Evolutionary conservation across 441 rosid genomes (phyloP).

Genomic region (Euphorbia schlechtendalii): DNA sequence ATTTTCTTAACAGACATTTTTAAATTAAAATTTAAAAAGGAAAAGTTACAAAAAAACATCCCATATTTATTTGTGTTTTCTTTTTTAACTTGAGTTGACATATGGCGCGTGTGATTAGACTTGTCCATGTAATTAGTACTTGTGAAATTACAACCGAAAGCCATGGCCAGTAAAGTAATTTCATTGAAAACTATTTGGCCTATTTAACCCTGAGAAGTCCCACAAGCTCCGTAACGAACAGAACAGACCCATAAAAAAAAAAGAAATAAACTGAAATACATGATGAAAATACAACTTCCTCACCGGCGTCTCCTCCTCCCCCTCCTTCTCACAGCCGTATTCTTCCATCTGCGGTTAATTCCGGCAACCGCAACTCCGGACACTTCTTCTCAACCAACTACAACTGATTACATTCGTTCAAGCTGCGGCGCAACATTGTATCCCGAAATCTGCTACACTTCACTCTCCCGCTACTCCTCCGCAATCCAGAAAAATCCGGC

Average conservation of each 20-base stretch:
- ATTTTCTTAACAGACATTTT: no score
- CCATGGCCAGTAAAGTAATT: no score
- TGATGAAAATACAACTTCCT: constrained; percentile 20
- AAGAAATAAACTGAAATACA: neutral
- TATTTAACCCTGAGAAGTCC: no score
- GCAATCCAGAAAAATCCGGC: constrained; percentile 44
- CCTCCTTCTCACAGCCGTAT: constrained; percentile 25
- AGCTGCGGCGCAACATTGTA: constrained; percentile 72
- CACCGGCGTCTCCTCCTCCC: constrained; percentile 17
- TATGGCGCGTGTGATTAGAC: no score
- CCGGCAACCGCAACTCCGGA: constrained; percentile 23
- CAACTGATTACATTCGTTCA: constrained; percentile 54
- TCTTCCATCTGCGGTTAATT: constrained; percentile 19
- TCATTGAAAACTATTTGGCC: no score
- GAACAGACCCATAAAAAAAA: constrained; percentile 19
- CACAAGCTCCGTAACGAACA: neutral
- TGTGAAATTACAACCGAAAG: no score
- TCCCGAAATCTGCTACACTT: constrained; percentile 66
- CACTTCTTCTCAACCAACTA: constrained; percentile 19
- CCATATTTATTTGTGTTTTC: no score
- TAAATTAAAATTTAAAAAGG: no score
- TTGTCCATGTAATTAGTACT: no score
- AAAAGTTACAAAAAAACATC: no score
- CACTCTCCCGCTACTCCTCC: constrained; percentile 53
- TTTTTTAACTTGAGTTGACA: no score